Conservation (phyloP, 306 rosid species). For the Parietaria judaica region DNA sequence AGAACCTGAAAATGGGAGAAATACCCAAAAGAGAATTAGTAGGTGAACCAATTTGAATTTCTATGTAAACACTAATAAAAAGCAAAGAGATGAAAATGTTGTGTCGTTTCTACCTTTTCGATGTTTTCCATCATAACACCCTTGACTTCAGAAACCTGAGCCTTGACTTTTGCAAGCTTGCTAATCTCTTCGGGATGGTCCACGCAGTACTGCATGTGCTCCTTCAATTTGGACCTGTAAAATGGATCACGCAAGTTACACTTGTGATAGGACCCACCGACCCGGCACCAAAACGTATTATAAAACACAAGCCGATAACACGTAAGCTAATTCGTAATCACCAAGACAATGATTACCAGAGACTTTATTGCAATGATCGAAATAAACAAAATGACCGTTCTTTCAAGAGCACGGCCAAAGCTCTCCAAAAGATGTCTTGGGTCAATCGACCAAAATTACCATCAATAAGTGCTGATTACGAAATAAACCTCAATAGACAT, state of each 20-base stretch:
- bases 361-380: too few species aligned
- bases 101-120: slow-evolving; percentile 51
- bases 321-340: too few species aligned
- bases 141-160: slow-evolving; percentile 96
- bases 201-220: slow-evolving; percentile 85
- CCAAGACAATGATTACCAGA: too few species aligned
- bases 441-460: too few species aligned
- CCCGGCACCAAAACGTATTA: too few species aligned
- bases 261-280: not conserved
- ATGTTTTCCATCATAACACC: slow-evolving; percentile 99
- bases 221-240: slow-evolving; percentile 74
- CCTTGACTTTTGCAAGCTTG: slow-evolving; percentile 95
- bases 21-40: not conserved
- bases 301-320: too few species aligned
- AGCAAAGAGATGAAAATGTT: slow-evolving; percentile 1
- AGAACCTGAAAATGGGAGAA: slow-evolving; percentile 52
- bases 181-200: slow-evolving; percentile 96
- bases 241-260: not conserved
- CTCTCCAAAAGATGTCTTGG: too few species aligned
- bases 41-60: too few species aligned
- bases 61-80: not conserved
- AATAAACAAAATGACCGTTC: too few species aligned
- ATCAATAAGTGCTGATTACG: too few species aligned
- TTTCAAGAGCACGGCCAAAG: too few species aligned
- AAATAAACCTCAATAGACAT: too few species aligned